Evolutionary conservation across 345 rosid genomes (phyloP).

Genomic region (Draba incana): DNA sequence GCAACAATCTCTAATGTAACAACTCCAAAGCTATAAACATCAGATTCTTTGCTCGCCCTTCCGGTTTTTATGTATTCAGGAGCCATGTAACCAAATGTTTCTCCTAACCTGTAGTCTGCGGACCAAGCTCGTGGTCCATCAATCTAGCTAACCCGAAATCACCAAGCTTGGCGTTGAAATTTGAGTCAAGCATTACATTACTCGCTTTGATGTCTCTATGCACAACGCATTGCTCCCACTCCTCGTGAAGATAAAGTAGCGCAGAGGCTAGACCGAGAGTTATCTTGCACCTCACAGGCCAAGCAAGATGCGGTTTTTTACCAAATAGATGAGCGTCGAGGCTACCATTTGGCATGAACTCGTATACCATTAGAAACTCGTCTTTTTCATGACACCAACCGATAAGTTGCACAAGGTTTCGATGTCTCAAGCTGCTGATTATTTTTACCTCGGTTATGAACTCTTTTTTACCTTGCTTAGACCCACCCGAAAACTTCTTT

Average conservation of each 20-base stretch:
- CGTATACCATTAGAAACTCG: conserved; percentile 67
- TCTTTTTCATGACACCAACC: conserved; percentile 72
- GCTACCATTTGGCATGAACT: conserved; percentile 76
- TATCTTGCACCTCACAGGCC: conserved; percentile 53
- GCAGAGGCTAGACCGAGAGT: conserved; percentile 57
- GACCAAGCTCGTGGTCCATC: conserved; percentile 53
- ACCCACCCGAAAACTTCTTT: conserved; percentile 51
- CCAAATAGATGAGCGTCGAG: conserved; percentile 61
- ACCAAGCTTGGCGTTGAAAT: conserved; percentile 61
- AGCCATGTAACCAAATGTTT: conserved; percentile 59
- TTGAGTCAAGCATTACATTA: conserved; percentile 63
- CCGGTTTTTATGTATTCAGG: conserved; percentile 58
- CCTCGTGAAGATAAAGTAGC: conserved; percentile 62
- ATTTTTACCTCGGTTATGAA: conserved; percentile 56
- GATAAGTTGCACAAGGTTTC: conserved; percentile 64
- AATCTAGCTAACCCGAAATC: conserved; percentile 68
- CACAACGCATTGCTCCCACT: conserved; percentile 66
- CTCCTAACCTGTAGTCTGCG: conserved; percentile 53
- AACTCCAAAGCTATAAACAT: conserved; percentile 55
- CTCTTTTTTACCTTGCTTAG: conserved; percentile 58
- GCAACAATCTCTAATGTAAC: conserved; percentile 49
- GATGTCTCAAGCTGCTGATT: conserved; percentile 61
- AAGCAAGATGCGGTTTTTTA: conserved; percentile 40
- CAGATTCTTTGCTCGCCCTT: conserved; percentile 55
- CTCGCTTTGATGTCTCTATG: conserved; percentile 69